Evolutionary conservation across 192 early-diverging fungal genomes (phyloP), one percentile per base, ranked within the genome.

Genomic region (Jimgerdemannia flammicorona): DNA sequence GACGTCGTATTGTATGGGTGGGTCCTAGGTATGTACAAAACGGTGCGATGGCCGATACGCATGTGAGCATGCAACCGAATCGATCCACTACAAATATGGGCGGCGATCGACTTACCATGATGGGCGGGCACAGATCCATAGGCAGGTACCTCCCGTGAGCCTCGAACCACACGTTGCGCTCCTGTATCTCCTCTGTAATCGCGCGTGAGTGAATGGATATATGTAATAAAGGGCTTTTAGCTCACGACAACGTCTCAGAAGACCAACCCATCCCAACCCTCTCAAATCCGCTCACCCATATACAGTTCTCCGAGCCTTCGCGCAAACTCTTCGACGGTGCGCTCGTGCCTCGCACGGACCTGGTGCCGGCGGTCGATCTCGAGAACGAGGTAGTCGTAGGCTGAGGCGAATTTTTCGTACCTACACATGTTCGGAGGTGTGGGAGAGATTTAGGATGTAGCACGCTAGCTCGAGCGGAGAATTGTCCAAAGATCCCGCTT

Each of bases 361-460:
- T 76, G 77, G 17, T 81, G 80, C 29, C 80, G 64, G 3, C 80
- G 70, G 39, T 78, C 67, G 69, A 81, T 78, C 69, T 81, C 80
- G 39, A 76, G 64, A 8, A 73, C 71, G n/a, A 81, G 54, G n/a
- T 77, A 77, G 4, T 71, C 80, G 39, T 81, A 81, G 10, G 80
- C 78, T 40, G 75, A 78, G 69, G 78, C 69, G 66, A 81, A 81
- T 44, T 81, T 77, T 63, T 81, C 80, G 44, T 81, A 81, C 80
- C 80, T 81, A 65, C 65, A 3, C 40, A 20, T 69, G 17, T 59
- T 40, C 41, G 18, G n/a, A 70, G 59, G n/a, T 44, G 39, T 44
- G 20, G 7, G 19, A 72, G 41, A 41, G 40, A 19, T 42, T 70
- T 54, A 4, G 7, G 59, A 4, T n/a, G 49, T 7, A 54, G 40